phyloP scores from a whole-genome alignment of 2,329 filamentous ascomycete species.

The Epichloe bromicola region DNA sequence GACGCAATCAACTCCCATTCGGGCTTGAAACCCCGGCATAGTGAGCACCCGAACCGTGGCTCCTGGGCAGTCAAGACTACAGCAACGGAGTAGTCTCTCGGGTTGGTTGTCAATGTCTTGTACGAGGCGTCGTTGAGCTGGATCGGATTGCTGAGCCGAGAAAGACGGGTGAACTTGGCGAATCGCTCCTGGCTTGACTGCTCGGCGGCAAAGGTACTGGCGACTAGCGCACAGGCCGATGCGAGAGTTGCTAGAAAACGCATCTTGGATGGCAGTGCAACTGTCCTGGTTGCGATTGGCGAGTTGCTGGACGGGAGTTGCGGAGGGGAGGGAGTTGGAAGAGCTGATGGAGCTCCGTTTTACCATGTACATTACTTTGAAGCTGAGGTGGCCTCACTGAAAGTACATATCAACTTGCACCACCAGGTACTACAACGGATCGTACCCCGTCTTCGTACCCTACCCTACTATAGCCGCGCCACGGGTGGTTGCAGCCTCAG shows the following conservation, averaged over 20 bases:
- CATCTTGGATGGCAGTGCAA: slow-evolving; percentile 38
- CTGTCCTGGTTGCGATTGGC: slow-evolving; percentile 6
- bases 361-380: slow-evolving; percentile 9
- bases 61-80: slow-evolving; percentile 83
- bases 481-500: background rate
- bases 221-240: slow-evolving; percentile 47
- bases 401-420: too few species aligned
- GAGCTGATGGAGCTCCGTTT: slow-evolving; percentile 9
- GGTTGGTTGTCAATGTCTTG: slow-evolving; percentile 58
- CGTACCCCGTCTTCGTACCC: too few species aligned
- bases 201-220: slow-evolving; percentile 49
- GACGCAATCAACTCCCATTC: slow-evolving; percentile 82
- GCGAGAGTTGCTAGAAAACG: slow-evolving; percentile 52
- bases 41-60: slow-evolving; percentile 64
- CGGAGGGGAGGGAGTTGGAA: background rate
- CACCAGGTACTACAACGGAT: too few species aligned
- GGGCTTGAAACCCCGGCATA: slow-evolving; percentile 84
- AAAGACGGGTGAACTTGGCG: slow-evolving; percentile 54
- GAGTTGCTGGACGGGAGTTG: background rate
- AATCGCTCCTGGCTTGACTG: slow-evolving; percentile 55
- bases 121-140: slow-evolving; percentile 70
- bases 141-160: slow-evolving; percentile 51
- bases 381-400: slow-evolving; percentile 22
- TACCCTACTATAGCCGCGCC: background rate
- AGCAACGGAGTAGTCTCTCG: slow-evolving; percentile 72